Base-by-base conservation (phyloP, 1,284 basidiomycete species). In the Ustilago xerochloae region DNA sequence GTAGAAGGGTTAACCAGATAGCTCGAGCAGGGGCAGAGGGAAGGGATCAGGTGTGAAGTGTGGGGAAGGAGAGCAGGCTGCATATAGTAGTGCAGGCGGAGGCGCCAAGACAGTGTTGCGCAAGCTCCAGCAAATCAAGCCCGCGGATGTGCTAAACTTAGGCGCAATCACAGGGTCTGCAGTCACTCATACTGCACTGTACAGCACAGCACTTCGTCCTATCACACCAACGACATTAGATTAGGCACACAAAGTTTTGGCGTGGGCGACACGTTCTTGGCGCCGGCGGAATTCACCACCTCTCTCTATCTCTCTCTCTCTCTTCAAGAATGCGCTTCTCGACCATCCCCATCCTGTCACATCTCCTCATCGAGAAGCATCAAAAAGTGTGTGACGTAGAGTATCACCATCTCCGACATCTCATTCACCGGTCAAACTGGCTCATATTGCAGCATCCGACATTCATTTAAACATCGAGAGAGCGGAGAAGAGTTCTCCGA, bases 321-420 rank as follows among this genome's bases (percentile, higher is more conserved):
- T 18, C 38, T 18, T 10, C 38, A 20, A 39, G 13, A 6, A 18
- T 39, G 38, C 38, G n/a, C 15, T 39, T 6, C 4, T 39, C 20
- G 38, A 39, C 38, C 38, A n/a, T n/a, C n/a, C n/a, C n/a, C n/a
- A n/a, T 39, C 38, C 38, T 39, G 38, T n/a, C n/a, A 39, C 38
- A 18, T 39, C n/a, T 39, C n/a, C 38, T 39, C 20, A 7, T 20
- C 20, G 38, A 39, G 38, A 2, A n/a, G n/a, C n/a, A n/a, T n/a
- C n/a, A 20, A 18, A 39, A 4, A 18, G 38, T 16, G n/a, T 18
- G 38, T 39, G 38, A 39, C 38, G 38, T 39, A 39, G 4, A 39
- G 20, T 16, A 18, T 7, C 20, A 16, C 20, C n/a, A 39, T 39
- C 38, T 39, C 38, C 38, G 38, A 39, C 38, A 39, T 16, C 6